Conservation (phyloP, 768 basidiomycete genomes). For the Clitopilus hobsonii region DNA sequence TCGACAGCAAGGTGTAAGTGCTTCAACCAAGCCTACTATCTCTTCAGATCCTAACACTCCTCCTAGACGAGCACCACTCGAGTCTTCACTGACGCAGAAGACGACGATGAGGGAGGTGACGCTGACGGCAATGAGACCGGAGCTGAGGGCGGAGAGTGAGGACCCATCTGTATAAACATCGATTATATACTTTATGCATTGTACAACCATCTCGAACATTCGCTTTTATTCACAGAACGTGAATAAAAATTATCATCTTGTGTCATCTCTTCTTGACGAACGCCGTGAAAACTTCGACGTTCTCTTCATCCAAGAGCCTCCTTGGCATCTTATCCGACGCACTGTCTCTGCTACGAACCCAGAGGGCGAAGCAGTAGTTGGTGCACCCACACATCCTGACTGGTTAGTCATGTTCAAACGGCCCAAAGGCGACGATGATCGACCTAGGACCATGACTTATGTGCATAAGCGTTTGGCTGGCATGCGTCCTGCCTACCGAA, state of each 20-base stretch:
- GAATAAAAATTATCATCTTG: not conserved
- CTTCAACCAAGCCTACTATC: not conserved
- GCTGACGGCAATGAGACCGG: too few relatives aligned
- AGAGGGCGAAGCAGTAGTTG: not conserved
- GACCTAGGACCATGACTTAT: not conserved
- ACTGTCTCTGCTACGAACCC: not conserved
- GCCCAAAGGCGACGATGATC: not conserved
- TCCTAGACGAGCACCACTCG: too few relatives aligned
- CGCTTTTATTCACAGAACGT: not conserved
- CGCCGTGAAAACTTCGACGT: not conserved
- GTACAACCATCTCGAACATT: not conserved
- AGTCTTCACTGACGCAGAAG: too few relatives aligned
- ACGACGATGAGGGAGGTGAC: too few relatives aligned
- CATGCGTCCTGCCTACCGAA: not conserved
- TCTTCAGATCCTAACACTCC: too few relatives aligned
- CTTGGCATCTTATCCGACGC: not conserved
- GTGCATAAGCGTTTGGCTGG: not conserved
- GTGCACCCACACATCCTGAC: not conserved
- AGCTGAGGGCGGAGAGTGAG: too few relatives aligned
- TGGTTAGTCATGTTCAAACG: not conserved
- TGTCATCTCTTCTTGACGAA: not conserved
- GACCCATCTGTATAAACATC: too few relatives aligned
- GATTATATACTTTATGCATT: not conserved
- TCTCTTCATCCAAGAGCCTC: not conserved
- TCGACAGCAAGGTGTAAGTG: not conserved